A percentile compares a stretch with the other conserved stretches of the same genome.
phyloP scores from a whole-genome alignment of 1,284 basidiomycete genomes.

The Schizophyllum amplum region DNA sequence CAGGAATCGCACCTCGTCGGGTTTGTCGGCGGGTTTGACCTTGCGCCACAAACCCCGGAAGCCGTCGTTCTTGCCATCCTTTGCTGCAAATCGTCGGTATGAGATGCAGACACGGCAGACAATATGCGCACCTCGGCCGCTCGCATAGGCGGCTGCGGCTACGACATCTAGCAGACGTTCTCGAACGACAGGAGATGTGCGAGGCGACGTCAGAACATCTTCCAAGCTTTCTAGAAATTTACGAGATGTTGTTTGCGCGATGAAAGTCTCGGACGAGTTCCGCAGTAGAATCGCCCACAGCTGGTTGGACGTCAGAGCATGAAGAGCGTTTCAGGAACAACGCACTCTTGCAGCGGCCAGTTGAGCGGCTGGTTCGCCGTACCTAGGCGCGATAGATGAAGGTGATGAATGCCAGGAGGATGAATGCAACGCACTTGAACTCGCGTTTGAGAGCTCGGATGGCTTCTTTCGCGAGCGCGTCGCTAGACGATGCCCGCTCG shows the following conservation, averaged over 20 bases:
- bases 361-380: slow-evolving; percentile 63
- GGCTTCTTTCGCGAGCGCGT: slow-evolving; percentile 66
- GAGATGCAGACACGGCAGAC: slow-evolving; percentile 5
- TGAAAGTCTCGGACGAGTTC: slow-evolving; percentile 58
- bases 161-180: slow-evolving; percentile 67
- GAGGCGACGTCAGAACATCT: slow-evolving; percentile 48
- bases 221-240: slow-evolving; percentile 73
- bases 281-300: slow-evolving; percentile 81
- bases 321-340: slow-evolving; percentile 10
- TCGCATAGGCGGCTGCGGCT: slow-evolving; percentile 62
- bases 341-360: slow-evolving; percentile 63
- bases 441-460: slow-evolving; percentile 64
- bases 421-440: slow-evolving; percentile 50
- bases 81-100: slow-evolving; percentile 23
- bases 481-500: slow-evolving; percentile 59
- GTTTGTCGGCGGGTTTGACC: slow-evolving; percentile 61
- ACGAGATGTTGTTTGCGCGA: slow-evolving; percentile 58
- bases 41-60: slow-evolving; percentile 62
- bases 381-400: slow-evolving; percentile 30
- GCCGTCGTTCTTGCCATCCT: slow-evolving; percentile 42
- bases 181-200: slow-evolving; percentile 63
- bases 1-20: slow-evolving; percentile 47
- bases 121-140: slow-evolving; percentile 34
- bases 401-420: slow-evolving; percentile 2
- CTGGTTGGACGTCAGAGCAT: slow-evolving; percentile 25